Percentiles rank a stretch among this genome's conserved stretches.
These are phyloP conservation scores for Melanogaster broomeanus DNA, from an alignment of 768 basidiomycete species.

Conservation along the genomic window DNA sequence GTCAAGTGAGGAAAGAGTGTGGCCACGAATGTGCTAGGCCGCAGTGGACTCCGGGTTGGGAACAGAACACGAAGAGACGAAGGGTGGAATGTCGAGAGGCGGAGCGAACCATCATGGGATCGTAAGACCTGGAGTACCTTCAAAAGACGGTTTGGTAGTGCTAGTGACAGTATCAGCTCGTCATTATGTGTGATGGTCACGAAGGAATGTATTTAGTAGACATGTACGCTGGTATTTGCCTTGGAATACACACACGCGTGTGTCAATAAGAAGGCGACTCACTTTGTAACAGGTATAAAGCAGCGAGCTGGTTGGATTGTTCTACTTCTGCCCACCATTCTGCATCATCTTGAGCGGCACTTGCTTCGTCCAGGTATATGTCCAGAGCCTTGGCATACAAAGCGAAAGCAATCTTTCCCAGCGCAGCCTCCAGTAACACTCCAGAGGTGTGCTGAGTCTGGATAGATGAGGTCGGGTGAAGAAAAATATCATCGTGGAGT, in stretches of 20 bases:
- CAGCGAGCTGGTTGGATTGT: slow-evolving; percentile 54
- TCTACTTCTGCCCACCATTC: slow-evolving; percentile 84
- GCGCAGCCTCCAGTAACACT: slow-evolving; percentile 35
- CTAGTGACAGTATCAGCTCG: slow-evolving; percentile 14
- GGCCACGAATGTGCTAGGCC: slow-evolving; percentile 51
- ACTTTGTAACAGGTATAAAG: slow-evolving; percentile 81
- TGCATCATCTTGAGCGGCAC: slow-evolving; percentile 70
- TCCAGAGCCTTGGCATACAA: slow-evolving; percentile 71
- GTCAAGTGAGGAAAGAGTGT: slow-evolving; percentile 69
- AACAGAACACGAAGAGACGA: slow-evolving; percentile 51
- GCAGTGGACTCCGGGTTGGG: slow-evolving; percentile 45
- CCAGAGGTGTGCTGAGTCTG: slow-evolving; percentile 5
- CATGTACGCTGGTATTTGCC: not conserved
- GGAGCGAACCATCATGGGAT: slow-evolving; percentile 46
- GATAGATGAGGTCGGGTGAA: not conserved
- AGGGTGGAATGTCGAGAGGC: slow-evolving; percentile 46
- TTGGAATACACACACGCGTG: not conserved
- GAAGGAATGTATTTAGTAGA: not conserved
- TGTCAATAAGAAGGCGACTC: slow-evolving; percentile 25
- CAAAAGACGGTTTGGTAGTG: slow-evolving; percentile 26
- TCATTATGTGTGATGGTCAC: not conserved
- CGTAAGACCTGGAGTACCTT: slow-evolving; percentile 43
- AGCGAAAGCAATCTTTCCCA: slow-evolving; percentile 51
- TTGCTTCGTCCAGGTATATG: slow-evolving; percentile 63
- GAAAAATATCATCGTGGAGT: slow-evolving; percentile 13